Evolutionary conservation across 1,139 yeast genomes (phyloP).

Genomic region (Blastobotrys petasosporus): DNA sequence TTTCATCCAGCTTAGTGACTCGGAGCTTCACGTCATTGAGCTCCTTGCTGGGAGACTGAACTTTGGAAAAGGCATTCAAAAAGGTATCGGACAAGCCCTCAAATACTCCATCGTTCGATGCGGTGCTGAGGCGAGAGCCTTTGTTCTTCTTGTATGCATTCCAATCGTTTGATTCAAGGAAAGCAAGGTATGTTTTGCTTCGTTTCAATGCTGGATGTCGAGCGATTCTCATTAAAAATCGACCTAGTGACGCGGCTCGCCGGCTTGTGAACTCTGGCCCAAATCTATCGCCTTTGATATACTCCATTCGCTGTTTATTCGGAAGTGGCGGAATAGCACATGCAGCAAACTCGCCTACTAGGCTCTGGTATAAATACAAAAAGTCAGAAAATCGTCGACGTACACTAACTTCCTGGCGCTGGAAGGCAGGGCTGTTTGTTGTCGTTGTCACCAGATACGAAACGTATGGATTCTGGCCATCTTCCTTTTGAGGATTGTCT

Average conservation of each 20-base stretch:
- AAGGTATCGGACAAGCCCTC: conserved; percentile 77
- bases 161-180: conserved; percentile 82
- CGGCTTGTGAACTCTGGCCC: conserved; percentile 73
- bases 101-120: conserved; percentile 37
- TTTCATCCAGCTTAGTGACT: conserved; percentile 78
- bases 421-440: conserved; percentile 42
- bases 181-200: conserved; percentile 67
- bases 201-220: conserved; percentile 66
- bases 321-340: conserved; percentile 90
- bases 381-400: conserved; percentile 82
- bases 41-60: conserved; percentile 69
- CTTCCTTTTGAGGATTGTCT: conserved; percentile 71
- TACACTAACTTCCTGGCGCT: conserved; percentile 45
- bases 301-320: conserved; percentile 84
- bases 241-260: conserved; percentile 74
- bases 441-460: conserved; percentile 71
- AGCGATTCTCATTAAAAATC: conserved; percentile 68
- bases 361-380: conserved; percentile 65
- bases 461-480: conserved; percentile 73
- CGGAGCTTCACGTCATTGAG: conserved; percentile 79
- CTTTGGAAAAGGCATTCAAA: conserved; percentile 84
- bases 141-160: conserved; percentile 60
- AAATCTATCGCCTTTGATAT: conserved; percentile 90
- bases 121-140: conserved; percentile 30
- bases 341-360: conserved; percentile 74